Percentiles rank a stretch among this genome's conserved stretches.
phyloP scores from a whole-genome alignment of 129 eudicot genomes.

The Artemisia annua region DNA sequence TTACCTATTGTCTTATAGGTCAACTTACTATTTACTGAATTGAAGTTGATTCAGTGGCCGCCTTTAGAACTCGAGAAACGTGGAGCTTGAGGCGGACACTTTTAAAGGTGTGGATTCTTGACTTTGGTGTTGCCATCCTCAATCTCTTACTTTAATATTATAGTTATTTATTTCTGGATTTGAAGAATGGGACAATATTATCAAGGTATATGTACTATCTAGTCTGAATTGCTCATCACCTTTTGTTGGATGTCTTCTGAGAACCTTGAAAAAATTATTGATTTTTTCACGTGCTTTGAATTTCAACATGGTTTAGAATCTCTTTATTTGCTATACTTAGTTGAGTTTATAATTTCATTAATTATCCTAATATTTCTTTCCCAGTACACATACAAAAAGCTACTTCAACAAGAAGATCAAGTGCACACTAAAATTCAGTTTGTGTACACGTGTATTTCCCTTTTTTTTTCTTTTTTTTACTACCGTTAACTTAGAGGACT shows the following conservation, averaged over 20 bases:
- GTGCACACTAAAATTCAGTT: background rate
- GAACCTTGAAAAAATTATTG: too few species aligned
- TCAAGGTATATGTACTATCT: background rate
- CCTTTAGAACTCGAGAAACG: conserved; percentile 5
- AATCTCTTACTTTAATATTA: too few species aligned
- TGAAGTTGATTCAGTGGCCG: background rate
- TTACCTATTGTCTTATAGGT: background rate
- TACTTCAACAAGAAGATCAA: conserved; percentile 3
- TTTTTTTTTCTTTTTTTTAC: too few species aligned
- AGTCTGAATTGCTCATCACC: background rate
- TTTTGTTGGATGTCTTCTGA: background rate
- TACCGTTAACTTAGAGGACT: too few species aligned
- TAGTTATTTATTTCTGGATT: too few species aligned
- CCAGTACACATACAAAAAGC: background rate
- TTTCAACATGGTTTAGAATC: background rate
- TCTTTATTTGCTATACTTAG: background rate
- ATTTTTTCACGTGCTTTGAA: too few species aligned
- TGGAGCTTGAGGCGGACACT: background rate
- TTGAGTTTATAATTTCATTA: too few species aligned
- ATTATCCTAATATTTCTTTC: background rate
- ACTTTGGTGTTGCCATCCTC: too few species aligned
- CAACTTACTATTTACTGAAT: background rate
- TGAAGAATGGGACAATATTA: background rate
- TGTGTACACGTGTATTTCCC: too few species aligned
- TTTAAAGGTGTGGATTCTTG: background rate